phyloP scores from a whole-genome alignment of 495 filamentous ascomycete genomes.

The Mytilinidion resinicola region DNA sequence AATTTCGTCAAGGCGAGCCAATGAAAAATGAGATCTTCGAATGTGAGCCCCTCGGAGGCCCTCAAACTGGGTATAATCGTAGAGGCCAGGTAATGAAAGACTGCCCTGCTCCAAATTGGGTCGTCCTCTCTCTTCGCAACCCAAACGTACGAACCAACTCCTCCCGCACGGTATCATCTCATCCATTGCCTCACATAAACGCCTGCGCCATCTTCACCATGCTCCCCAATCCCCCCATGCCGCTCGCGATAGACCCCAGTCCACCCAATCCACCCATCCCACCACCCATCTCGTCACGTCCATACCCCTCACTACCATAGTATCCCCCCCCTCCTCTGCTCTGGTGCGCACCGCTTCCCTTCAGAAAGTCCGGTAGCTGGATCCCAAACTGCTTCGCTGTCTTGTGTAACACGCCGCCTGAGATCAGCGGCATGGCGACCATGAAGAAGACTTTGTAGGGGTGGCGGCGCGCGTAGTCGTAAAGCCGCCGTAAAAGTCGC shows the following conservation, averaged over 20 bases:
- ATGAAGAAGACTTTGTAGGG: conserved; percentile 80
- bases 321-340: conserved; percentile 15
- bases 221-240: conserved; percentile 30
- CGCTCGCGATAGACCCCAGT: conserved; percentile 13
- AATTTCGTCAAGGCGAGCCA: no score
- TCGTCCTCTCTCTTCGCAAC: no score
- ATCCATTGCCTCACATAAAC: conserved; percentile 29
- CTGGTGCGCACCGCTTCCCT: conserved; percentile 44
- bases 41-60: no score
- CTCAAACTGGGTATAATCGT: no score
- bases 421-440: conserved; percentile 76
- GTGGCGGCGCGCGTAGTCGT: conserved; percentile 67
- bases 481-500: conserved; percentile 65
- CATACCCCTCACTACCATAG: conserved; percentile 35
- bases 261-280: conserved; percentile 4
- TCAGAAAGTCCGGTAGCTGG: conserved; percentile 55
- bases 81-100: no score
- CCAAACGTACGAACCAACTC: not conserved
- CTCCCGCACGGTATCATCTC: not conserved
- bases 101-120: no score
- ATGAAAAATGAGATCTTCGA: no score
- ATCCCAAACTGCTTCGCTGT: conserved; percentile 71
- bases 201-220: conserved; percentile 33
- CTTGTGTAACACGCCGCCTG: conserved; percentile 67
- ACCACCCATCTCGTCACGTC: conserved; percentile 14